Percentiles rank a stretch among this genome's conserved stretches.
Conservation (phyloP, 257 asterid genomes). For the Solanum lycopersicoides region DNA sequence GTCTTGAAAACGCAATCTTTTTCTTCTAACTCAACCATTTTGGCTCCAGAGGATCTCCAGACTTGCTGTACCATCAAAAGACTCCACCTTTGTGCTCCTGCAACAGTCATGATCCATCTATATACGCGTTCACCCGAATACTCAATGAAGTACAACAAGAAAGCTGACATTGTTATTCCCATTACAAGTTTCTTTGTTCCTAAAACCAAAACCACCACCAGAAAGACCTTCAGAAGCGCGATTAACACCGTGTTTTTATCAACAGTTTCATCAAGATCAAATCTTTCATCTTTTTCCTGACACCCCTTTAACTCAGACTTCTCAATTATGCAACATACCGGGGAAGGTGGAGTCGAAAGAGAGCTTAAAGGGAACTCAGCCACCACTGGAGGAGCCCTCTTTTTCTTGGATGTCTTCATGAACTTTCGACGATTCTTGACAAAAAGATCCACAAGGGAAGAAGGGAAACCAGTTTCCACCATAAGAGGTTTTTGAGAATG, state of each 20-base stretch:
- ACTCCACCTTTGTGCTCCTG: neutral
- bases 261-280: neutral
- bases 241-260: conserved; percentile 21
- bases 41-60: neutral
- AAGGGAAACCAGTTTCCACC: conserved; percentile 76
- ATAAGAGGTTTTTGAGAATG: conserved; percentile 53
- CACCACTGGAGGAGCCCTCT: neutral
- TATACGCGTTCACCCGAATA: conserved; percentile 16
- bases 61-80: neutral
- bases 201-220: conserved; percentile 57
- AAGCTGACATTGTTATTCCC: conserved; percentile 65
- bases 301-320: neutral
- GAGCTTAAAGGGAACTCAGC: neutral
- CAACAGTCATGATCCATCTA: conserved; percentile 11
- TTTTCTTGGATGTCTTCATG: conserved; percentile 32
- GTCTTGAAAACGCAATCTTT: neutral
- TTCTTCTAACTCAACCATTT: neutral
- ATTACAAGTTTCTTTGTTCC: conserved; percentile 44
- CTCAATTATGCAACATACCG: neutral
- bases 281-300: neutral
- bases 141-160: conserved; percentile 44
- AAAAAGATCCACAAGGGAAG: conserved; percentile 70
- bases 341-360: conserved; percentile 2
- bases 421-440: conserved; percentile 59
- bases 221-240: conserved; percentile 26